Percentiles rank a stretch among this genome's conserved stretches.
phyloP scores from a whole-genome alignment of 1,139 yeast species.

The Lodderomyces elongisporus region DNA sequence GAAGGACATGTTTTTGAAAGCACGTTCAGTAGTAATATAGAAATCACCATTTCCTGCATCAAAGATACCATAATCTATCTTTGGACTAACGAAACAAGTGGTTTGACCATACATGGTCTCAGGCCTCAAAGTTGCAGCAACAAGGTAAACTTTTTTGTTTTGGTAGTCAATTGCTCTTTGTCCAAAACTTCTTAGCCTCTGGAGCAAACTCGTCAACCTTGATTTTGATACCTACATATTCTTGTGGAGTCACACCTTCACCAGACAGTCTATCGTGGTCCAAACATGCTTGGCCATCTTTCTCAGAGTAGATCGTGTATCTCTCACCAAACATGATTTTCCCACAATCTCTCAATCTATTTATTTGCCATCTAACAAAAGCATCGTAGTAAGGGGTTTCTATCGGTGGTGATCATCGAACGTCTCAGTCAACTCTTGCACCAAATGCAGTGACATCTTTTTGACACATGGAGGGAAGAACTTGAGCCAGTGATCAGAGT shows the following conservation, averaged over 20 bases:
- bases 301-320: constrained; percentile 94
- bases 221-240: constrained; percentile 90
- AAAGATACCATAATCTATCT: constrained; percentile 85
- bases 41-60: constrained; percentile 76
- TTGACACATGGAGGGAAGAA: constrained; percentile 90
- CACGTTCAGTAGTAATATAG: constrained; percentile 87
- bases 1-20: constrained; percentile 97
- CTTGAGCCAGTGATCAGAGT: constrained; percentile 80
- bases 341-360: constrained; percentile 75
- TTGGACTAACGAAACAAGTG: constrained; percentile 96
- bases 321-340: constrained; percentile 98
- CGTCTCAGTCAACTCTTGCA: constrained; percentile 97
- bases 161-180: constrained; percentile 33
- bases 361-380: constrained; percentile 95
- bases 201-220: constrained; percentile 57
- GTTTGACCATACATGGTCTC: constrained; percentile 99
- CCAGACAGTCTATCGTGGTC: constrained; percentile 98
- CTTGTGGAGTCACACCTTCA: constrained; percentile 96
- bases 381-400: constrained; percentile 90
- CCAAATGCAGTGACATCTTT: constrained; percentile 79
- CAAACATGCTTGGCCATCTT: constrained; percentile 99
- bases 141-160: constrained; percentile 67
- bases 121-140: constrained; percentile 97
- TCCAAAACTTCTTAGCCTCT: constrained; percentile 48
- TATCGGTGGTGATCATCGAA: constrained; percentile 90